Conservation (phyloP, 306 rosid genomes). For the Begonia fuchsioides region DNA sequence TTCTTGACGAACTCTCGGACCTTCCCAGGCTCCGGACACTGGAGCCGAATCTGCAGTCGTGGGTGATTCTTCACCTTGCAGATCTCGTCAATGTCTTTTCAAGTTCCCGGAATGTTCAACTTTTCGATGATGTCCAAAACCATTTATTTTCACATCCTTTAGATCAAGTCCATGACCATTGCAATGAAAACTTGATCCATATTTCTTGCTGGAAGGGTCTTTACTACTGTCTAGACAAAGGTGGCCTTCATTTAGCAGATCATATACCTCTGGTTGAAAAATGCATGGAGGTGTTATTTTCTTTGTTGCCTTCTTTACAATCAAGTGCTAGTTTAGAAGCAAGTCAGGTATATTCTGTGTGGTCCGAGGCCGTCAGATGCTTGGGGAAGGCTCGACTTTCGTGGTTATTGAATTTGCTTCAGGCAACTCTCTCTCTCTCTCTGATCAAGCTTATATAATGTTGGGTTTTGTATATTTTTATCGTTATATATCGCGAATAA, state of each 20-base stretch:
- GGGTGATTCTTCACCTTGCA: constrained; percentile 55
- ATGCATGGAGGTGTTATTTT: constrained; percentile 70
- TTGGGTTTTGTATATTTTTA: no score
- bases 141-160: constrained; percentile 39
- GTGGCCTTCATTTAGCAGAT: constrained; percentile 40
- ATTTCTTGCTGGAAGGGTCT: constrained; percentile 91
- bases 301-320: constrained; percentile 39
- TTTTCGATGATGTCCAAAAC: constrained; percentile 41
- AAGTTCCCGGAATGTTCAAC: constrained; percentile 62
- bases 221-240: constrained; percentile 53
- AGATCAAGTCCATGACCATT: constrained; percentile 15
- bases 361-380: constrained; percentile 69
- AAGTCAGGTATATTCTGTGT: constrained; percentile 23
- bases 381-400: constrained; percentile 58
- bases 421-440: constrained; percentile 26
- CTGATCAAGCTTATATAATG: neutral
- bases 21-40: constrained; percentile 65
- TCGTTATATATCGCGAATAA: no score
- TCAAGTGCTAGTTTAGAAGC: constrained; percentile 13
- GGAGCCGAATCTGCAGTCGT: constrained; percentile 55
- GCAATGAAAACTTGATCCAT: constrained; percentile 30
- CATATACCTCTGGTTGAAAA: constrained; percentile 46
- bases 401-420: constrained; percentile 62
- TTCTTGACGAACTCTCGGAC: constrained; percentile 84
- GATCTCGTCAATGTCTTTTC: constrained; percentile 64